Evolutionary conservation across 2,329 filamentous ascomycete genomes (phyloP), one percentile per base, ranked within the genome.

Genomic region (Fusarium incarnatum): DNA sequence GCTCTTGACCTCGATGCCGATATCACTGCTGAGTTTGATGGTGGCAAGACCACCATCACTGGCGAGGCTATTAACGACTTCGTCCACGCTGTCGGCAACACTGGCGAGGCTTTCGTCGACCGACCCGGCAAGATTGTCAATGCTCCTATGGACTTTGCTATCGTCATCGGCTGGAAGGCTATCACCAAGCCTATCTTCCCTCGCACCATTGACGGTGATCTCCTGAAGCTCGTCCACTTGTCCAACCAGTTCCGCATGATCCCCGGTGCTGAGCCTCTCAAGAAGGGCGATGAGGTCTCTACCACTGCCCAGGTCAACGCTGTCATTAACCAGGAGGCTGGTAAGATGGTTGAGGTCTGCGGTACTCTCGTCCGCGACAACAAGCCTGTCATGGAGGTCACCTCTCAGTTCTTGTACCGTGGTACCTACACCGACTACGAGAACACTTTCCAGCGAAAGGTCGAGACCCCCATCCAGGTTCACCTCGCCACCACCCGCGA

Each of bases 291-390:
- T 79, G 89, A 94, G 68, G 88, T 99, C 22, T 91, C 94, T 68
- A 98, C 96, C 5, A 97, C 93, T 58, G 96, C 96, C 45, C 94
- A 97, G 80, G 93, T 99, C 83, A 98, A 99, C 76, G 94, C 96
- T 18, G 94, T 99, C 76, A 92, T 99, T 84, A 99, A 98, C 84
- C 94, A 99, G 81, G 94, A 97, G 16, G 94, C 96, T 64, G 96
- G 96, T 49, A 99, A 99, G 87, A 98, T 99, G 94, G 97, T 99
- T 20, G 97, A 99, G 82, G 95, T 99, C n/a, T 98, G 94, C 77
- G 96, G 96, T 68, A 99, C 96, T 8, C 97, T 99, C 76, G 91
- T 88, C 56, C 92, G 96, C 45, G 89, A 94, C 56, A 92, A 92
- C 27, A 82, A 92, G 79, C 87, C 94, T 8, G 94, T 99, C 68